Base-by-base conservation (phyloP, 2,329 filamentous ascomycete genomes). In the Aspergillus cejpii region DNA sequence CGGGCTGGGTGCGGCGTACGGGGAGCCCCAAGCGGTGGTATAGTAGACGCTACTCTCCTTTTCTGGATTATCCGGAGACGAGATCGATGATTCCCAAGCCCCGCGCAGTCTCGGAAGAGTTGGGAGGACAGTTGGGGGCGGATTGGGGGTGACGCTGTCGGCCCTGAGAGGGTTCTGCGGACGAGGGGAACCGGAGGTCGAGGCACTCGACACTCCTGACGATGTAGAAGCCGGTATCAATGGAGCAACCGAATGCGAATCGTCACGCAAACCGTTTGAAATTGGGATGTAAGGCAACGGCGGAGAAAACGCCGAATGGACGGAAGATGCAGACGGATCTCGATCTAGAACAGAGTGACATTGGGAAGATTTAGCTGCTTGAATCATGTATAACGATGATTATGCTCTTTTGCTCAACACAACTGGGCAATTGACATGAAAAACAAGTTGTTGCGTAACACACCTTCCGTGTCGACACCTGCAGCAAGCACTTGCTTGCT, bases 1-100 rank as follows among this genome's bases (percentile, higher is more conserved):
- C 40, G 69, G 65, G 53, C 70, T 84, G 10, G 75, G 72, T 29
- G 83, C 77, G 44, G 85, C 83, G 69, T 95, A 95, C 17, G 90
- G 90, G 43, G 89, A 95, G 45, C 90, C 90, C 89, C 90, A 95
- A 64, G 84, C 90, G 39, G 88, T 84, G 37, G 87, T 92, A 60
- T 79, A 79, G 61, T 78, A 79, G 37, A 73, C 64, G 51, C 70
- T 73, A 47, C 72, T 74, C 51, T 74, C 73, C 36, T 69, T 68
- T 53, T 64, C 62, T 37, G 59, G 64, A 51, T 69, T 66, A 28
- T 67, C 63, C 27, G 67, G 64, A 14, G 69, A 70, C 26, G 67
- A 62, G n/a, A 62, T 58, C 26, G 59, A 54, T 12, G 66, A 67
- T 39, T 69, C 67, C 49, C 56, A 62, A 33, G 57, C 50, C 28